phyloP scores from a whole-genome alignment of 495 filamentous ascomycete genomes.

The Penicillium egyptiacum region DNA sequence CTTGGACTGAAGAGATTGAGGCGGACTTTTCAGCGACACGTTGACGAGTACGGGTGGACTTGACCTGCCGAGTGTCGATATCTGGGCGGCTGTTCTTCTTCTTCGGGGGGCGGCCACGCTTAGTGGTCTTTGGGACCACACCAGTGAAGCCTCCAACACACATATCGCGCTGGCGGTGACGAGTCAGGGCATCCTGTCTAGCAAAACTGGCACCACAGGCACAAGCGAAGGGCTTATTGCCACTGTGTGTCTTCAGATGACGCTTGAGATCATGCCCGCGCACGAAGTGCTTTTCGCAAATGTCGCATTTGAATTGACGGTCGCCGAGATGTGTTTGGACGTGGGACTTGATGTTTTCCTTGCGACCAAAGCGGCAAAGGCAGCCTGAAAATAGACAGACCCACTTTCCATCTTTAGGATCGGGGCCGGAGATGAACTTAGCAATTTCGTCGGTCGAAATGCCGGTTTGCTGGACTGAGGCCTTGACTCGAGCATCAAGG shows the following conservation, averaged over 20 bases:
- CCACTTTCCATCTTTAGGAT: conserved; percentile 73
- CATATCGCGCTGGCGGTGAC: conserved; percentile 91
- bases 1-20: conserved; percentile 32
- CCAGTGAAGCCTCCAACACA: conserved; percentile 90
- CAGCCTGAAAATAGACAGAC: conserved; percentile 79
- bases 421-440: conserved; percentile 77
- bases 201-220: conserved; percentile 89
- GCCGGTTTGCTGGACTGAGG: conserved; percentile 66
- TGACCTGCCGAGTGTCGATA: conserved; percentile 65
- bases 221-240: conserved; percentile 89
- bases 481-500: conserved; percentile 48
- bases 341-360: conserved; percentile 97
- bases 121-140: conserved; percentile 67
- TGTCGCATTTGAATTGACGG: conserved; percentile 84
- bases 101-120: conserved; percentile 64
- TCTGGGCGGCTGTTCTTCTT: conserved; percentile 61
- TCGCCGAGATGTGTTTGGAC: conserved; percentile 97
- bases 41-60: conserved; percentile 54
- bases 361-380: conserved; percentile 80
- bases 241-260: conserved; percentile 93
- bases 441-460: conserved; percentile 86
- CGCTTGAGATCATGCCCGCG: conserved; percentile 95
- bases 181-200: conserved; percentile 88
- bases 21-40: conserved; percentile 42
- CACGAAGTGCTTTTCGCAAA: conserved; percentile 91